Conservation (phyloP, 805 yeast species). For the Nakazawaea ishiwadae region DNA sequence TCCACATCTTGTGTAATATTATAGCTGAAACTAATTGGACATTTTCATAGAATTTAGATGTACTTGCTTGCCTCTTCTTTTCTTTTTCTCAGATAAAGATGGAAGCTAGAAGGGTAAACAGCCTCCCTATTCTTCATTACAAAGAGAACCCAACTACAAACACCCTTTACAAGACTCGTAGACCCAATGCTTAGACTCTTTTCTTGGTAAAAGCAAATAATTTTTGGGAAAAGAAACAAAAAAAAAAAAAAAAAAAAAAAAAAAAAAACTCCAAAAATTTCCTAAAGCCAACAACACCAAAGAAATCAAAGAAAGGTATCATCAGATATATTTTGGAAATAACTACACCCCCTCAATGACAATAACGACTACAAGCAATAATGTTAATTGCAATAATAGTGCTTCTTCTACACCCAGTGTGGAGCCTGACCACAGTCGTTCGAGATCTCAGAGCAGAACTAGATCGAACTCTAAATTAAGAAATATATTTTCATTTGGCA, state of each 20-base stretch:
- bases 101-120: too few species aligned
- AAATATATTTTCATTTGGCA: slow-evolving; percentile 33
- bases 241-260: too few species aligned
- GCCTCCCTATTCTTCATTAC: too few species aligned
- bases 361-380: neutral
- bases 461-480: slow-evolving; percentile 37
- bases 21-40: too few species aligned
- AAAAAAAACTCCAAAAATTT: neutral
- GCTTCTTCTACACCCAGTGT: neutral
- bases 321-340: neutral
- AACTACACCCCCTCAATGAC: neutral
- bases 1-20: slow-evolving; percentile 63
- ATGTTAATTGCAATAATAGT: slow-evolving; percentile 17
- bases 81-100: too few species aligned
- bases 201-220: too few species aligned
- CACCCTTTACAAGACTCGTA: too few species aligned
- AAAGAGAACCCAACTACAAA: too few species aligned
- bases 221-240: neutral
- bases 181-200: too few species aligned
- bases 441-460: slow-evolving; percentile 26
- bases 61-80: too few species aligned
- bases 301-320: neutral
- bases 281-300: neutral
- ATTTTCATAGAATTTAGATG: too few species aligned
- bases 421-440: slow-evolving; percentile 2